Evolutionary conservation across 495 filamentous ascomycete genomes (phyloP).

Genomic region (Saxophila tyrrhenica): DNA sequence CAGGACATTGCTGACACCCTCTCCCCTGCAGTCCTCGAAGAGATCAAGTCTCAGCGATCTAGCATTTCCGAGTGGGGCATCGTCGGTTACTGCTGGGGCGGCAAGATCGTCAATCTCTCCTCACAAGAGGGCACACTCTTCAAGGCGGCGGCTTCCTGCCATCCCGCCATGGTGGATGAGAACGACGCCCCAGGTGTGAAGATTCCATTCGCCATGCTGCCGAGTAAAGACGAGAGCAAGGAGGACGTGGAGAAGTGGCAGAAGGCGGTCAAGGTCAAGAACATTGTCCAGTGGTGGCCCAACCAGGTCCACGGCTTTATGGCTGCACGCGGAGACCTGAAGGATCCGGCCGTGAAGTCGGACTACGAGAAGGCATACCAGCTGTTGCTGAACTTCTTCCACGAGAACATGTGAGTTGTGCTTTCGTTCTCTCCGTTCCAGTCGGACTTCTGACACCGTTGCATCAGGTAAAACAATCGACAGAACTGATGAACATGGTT

Average conservation of each 20-base stretch:
- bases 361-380: conserved; percentile 76
- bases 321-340: conserved; percentile 61
- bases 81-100: conserved; percentile 94
- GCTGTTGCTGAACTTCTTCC: conserved; percentile 62
- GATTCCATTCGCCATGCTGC: conserved; percentile 34
- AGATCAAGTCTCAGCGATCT: conserved; percentile 37
- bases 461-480: background rate
- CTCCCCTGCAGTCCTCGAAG: conserved; percentile 52
- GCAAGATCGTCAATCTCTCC: conserved; percentile 52
- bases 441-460: background rate
- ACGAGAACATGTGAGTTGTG: conserved; percentile 51
- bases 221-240: conserved; percentile 39
- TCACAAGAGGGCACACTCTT: conserved; percentile 50
- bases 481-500: background rate
- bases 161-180: conserved; percentile 84
- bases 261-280: conserved; percentile 49
- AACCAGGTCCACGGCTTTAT: conserved; percentile 89
- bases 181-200: conserved; percentile 39
- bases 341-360: conserved; percentile 51
- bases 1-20: no score
- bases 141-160: conserved; percentile 55
- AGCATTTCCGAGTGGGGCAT: conserved; percentile 68
- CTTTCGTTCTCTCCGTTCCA: background rate
- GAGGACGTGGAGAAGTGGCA: conserved; percentile 64
- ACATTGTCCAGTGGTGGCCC: conserved; percentile 67